A percentile compares a stretch with the other conserved stretches of the same genome.
Conservation (phyloP, 352 stramenopile species). For the Nothophytophthora sp. region DNA sequence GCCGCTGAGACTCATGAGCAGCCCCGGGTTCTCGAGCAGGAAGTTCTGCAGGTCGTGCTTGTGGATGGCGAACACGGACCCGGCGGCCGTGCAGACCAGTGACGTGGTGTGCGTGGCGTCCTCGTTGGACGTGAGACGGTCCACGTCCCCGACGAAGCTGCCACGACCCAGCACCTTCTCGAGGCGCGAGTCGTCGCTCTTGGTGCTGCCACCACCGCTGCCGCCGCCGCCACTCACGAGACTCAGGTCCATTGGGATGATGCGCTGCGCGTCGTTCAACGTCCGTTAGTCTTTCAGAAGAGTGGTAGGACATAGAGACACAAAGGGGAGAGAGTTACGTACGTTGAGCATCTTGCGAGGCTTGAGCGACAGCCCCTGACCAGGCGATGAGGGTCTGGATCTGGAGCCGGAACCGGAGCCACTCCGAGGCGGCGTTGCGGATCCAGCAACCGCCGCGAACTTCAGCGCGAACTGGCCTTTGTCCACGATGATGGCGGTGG, state of each 20-base stretch:
- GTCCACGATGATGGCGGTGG: slow-evolving; percentile 75
- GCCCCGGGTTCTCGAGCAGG: slow-evolving; percentile 70
- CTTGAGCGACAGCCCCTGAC: slow-evolving; percentile 23
- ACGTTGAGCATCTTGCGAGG: slow-evolving; percentile 52
- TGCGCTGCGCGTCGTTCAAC: too few species aligned
- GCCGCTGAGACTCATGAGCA: slow-evolving; percentile 74
- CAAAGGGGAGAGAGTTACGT: slow-evolving; percentile 22
- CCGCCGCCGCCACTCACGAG: slow-evolving; percentile 19
- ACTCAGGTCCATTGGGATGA: slow-evolving; percentile 62
- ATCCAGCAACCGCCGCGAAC: slow-evolving; percentile 18
- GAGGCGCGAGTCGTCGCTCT: slow-evolving; percentile 23
- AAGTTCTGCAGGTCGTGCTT: slow-evolving; percentile 76
- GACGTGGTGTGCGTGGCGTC: slow-evolving; percentile 58
- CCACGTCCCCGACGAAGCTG: slow-evolving; percentile 69
- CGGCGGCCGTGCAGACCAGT: slow-evolving; percentile 53
- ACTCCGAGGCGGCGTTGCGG: slow-evolving; percentile 7
- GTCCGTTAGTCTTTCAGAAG: too few species aligned
- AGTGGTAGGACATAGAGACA: too few species aligned
- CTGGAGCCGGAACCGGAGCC: slow-evolving; percentile 9
- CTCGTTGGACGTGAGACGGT: slow-evolving; percentile 58
- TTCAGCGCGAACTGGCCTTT: slow-evolving; percentile 74
- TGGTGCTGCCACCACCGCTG: too few species aligned
- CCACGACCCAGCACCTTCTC: slow-evolving; percentile 54
- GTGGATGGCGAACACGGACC: slow-evolving; percentile 59
- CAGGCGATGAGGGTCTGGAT: slow-evolving; percentile 19